Percentiles rank a stretch among this genome's conserved stretches.
phyloP scores from a whole-genome alignment of 2,329 filamentous ascomycete species.

The Exophiala lecanii-corni region DNA sequence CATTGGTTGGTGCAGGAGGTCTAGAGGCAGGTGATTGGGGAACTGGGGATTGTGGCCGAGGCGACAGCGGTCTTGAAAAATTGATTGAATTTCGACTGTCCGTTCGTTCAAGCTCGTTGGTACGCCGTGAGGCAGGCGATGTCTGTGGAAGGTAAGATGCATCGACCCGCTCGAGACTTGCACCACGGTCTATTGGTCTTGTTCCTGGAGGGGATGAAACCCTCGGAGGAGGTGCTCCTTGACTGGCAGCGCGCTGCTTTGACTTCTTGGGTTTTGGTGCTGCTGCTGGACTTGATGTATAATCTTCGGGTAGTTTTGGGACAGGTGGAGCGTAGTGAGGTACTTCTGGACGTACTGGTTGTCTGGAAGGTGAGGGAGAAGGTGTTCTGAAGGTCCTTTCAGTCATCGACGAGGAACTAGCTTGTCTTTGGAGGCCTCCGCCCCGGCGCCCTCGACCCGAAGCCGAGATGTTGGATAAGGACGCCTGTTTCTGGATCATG shows the following conservation, averaged over 20 bases:
- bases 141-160: slow-evolving; percentile 14
- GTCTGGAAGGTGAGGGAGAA: slow-evolving; percentile 50
- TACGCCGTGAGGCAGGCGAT: slow-evolving; percentile 28
- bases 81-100: slow-evolving; percentile 44
- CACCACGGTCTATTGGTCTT: slow-evolving; percentile 34
- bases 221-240: slow-evolving; percentile 45
- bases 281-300: slow-evolving; percentile 27
- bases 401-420: slow-evolving; percentile 77
- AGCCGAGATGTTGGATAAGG: slow-evolving; percentile 28
- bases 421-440: slow-evolving; percentile 58
- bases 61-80: slow-evolving; percentile 44
- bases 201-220: slow-evolving; percentile 41
- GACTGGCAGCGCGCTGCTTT: slow-evolving; percentile 45
- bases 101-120: slow-evolving; percentile 34
- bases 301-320: slow-evolving; percentile 62
- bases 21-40: slow-evolving; percentile 7
- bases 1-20: slow-evolving; percentile 5
- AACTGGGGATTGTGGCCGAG: slow-evolving; percentile 26
- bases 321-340: slow-evolving; percentile 62
- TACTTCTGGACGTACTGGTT: slow-evolving; percentile 40
- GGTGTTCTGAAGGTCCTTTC: slow-evolving; percentile 81
- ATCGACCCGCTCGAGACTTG: slow-evolving; percentile 36
- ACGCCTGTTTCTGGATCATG: slow-evolving; percentile 62
- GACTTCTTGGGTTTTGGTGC: slow-evolving; percentile 15
- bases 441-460: slow-evolving; percentile 29